A percentile compares a stretch with the other conserved stretches of the same genome.
phyloP scores from a whole-genome alignment of 2,329 filamentous ascomycete species.

The Apiospora saccharicola region DNA sequence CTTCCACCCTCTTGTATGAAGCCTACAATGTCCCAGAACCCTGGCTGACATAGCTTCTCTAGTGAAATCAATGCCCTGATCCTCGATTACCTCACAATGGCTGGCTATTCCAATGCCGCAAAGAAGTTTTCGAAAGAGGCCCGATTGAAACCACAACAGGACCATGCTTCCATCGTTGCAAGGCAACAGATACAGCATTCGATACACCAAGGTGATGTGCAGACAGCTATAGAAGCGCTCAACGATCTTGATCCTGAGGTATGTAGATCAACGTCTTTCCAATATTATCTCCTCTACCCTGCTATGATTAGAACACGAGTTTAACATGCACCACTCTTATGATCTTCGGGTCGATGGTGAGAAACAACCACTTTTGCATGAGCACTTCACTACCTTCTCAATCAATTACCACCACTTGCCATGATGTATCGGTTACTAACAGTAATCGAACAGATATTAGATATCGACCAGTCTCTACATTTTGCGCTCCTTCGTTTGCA shows the following conservation, averaged over 20 bases:
- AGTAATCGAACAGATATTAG: conserved; percentile 73
- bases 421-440: conserved; percentile 1
- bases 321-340: conserved; percentile 99
- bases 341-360: conserved; percentile 89
- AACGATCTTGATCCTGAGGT: conserved; percentile 94
- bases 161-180: conserved; percentile 75
- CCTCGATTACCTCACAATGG: conserved; percentile 95
- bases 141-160: conserved; percentile 78
- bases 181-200: conserved; percentile 84
- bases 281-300: conserved; percentile 35
- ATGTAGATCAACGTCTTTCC: conserved; percentile 48
- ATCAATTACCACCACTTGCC: neutral
- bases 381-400: conserved; percentile 49
- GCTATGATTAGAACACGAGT: conserved; percentile 92
- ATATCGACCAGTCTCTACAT: conserved; percentile 82
- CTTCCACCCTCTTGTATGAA: conserved; percentile 14
- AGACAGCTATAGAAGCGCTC: conserved; percentile 83
- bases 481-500: conserved; percentile 91
- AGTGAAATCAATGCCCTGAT: conserved; percentile 97
- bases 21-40: neutral
- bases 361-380: conserved; percentile 78
- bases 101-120: conserved; percentile 92
- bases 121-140: conserved; percentile 94
- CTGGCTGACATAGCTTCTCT: conserved; percentile 39
- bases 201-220: conserved; percentile 86